A percentile compares a stretch with the other conserved stretches of the same genome.
Evolutionary conservation across 2,329 filamentous ascomycete species (phyloP).

Genomic region (Tricladium varicosporioides): DNA sequence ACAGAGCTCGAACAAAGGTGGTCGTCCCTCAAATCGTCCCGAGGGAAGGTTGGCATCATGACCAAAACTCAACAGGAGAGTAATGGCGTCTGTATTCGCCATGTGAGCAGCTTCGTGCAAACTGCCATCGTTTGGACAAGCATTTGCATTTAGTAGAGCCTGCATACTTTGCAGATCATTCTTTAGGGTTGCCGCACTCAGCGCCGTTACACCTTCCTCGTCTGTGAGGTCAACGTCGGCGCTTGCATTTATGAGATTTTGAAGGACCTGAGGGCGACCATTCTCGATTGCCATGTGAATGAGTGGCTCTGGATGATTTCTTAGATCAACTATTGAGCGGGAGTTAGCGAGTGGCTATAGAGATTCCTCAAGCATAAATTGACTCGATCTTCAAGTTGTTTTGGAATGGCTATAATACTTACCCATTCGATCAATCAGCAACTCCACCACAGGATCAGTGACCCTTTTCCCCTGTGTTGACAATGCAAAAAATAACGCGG

Average conservation of each 20-base stretch:
- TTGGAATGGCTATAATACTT: slow-evolving; percentile 35
- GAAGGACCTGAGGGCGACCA: neutral
- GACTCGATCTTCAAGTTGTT: slow-evolving; percentile 47
- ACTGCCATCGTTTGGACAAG: slow-evolving; percentile 66
- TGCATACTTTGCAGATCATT: slow-evolving; percentile 55
- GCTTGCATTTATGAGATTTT: slow-evolving; percentile 3
- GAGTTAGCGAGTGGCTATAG: neutral
- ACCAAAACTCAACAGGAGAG: slow-evolving; percentile 53
- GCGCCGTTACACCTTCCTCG: slow-evolving; percentile 1
- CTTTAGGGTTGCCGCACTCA: slow-evolving; percentile 29
- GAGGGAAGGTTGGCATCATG: slow-evolving; percentile 66
- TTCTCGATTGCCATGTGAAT: slow-evolving; percentile 10
- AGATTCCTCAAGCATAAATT: neutral
- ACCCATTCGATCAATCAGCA: slow-evolving; percentile 49
- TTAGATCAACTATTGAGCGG: slow-evolving; percentile 38
- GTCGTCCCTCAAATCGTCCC: slow-evolving; percentile 58
- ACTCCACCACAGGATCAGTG: slow-evolving; percentile 54
- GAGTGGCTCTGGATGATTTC: slow-evolving; percentile 4
- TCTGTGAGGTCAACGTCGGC: slow-evolving; percentile 9
- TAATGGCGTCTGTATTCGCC: slow-evolving; percentile 54
- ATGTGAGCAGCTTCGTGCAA: slow-evolving; percentile 63
- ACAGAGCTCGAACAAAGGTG: slow-evolving; percentile 62
- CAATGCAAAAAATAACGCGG: slow-evolving; percentile 59
- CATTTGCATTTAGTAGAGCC: slow-evolving; percentile 53
- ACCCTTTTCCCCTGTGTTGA: slow-evolving; percentile 62